Evolutionary conservation across 2,329 filamentous ascomycete genomes (phyloP), one percentile per base, ranked within the genome.

Genomic region (Akanthomyces muscarius): DNA sequence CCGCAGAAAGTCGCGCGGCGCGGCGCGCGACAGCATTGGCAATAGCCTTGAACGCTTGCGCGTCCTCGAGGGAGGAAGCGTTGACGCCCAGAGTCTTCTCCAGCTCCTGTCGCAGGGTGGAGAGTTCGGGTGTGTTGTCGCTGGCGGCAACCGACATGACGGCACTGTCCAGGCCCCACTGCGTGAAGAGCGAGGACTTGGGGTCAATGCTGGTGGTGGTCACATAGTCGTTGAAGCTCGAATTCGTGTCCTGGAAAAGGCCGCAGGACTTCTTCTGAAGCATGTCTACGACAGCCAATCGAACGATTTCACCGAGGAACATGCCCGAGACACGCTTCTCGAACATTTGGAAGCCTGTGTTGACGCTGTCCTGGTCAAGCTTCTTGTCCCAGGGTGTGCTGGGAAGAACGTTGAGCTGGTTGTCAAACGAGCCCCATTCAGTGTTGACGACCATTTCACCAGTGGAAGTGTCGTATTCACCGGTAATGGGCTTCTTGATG

Each of bases 351-450:
- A 96, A 87, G 30, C 95, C 95, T 0, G 93, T 94, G 76, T 99
- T 98, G 69, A 91, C 87, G 67, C 89, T 95, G 65, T 89, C 86
- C 63, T 80, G 79, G 75, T 99, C 94, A 28, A 99, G 82, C 63
- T 86, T 83, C 56, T 81, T 78, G 73, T 99, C 95, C 78, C 92
- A 98, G 0, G 86, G 80, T 0, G 94, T 98, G 70, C 87, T 89
- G 52, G 94, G 95, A 47, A 99, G 83, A 23, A 96, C 90, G 69
- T 89, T 91, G 67, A 98, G 86, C 69, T 90, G 86, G 78, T 98
- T 98, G 78, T 99, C 95, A 71, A 99, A 99, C 63, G 92, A 96
- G 66, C 95, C 95, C 95, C 95, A 99, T 78, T 99, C 95, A 0
- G 91, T 94, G 78, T 99, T 99, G 78, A 99, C 85, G 64, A 99